These are phyloP conservation scores for Lanzia echinophila DNA, from an alignment of 2,329 filamentous ascomycete species.

Conservation along the genomic window DNA sequence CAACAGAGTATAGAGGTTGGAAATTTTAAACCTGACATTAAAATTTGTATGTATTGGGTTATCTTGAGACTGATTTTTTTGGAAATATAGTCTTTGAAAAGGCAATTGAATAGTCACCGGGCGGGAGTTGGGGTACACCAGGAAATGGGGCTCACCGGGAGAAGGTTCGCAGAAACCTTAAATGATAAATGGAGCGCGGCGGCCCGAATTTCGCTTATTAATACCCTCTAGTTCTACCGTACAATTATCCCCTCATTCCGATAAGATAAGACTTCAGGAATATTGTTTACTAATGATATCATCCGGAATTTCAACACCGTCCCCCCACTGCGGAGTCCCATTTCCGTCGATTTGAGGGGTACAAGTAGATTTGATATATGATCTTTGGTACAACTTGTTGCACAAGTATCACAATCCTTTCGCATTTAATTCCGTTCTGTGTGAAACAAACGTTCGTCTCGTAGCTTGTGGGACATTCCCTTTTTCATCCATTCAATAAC, in stretches of 20 bases:
- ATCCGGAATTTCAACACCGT: constrained; percentile 7
- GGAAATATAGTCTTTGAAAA: too few species aligned
- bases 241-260: constrained; percentile 10
- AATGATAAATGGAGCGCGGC: too few species aligned
- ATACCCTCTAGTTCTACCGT: too few species aligned
- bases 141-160: too few species aligned
- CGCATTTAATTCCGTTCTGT: not conserved
- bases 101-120: too few species aligned
- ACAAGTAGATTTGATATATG: constrained; percentile 1
- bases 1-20: too few species aligned
- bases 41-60: too few species aligned
- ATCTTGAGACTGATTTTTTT: too few species aligned
- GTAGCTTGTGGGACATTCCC: not conserved
- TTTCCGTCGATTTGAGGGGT: not conserved
- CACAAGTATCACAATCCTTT: not conserved
- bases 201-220: not conserved
- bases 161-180: too few species aligned
- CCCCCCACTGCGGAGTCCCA: constrained; percentile 6
- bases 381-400: not conserved
- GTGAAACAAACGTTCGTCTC: not conserved
- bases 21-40: too few species aligned
- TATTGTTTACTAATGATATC: constrained; percentile 6
- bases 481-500: not conserved
- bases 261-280: constrained; percentile 6
- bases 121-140: too few species aligned